Base-by-base conservation (phyloP, 805 yeast genomes). In the Wickerhamomyces canadensis region DNA sequence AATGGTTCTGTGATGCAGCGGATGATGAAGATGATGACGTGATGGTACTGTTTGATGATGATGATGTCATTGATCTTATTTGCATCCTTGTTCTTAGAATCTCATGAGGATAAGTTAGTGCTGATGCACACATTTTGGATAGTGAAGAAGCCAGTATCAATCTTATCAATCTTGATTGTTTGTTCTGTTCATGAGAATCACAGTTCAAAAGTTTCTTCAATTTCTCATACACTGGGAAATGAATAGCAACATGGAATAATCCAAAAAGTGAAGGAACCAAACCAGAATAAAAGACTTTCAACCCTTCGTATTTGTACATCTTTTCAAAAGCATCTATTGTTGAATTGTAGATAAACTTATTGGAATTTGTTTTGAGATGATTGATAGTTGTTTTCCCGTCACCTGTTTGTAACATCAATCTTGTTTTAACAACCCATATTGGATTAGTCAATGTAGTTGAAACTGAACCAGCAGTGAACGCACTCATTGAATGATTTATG, bases 371-470 rank as follows among this genome's bases (percentile, higher is more conserved):
- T 49, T 27, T 26, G 31, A 8, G 32, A 19, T 19, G 39, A 34
- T 26, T 34, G n/a, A 47, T 37, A n/a, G 43, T 36, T 24, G 49
- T 41, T 11, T 28, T 40, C 10, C 48, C 52, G 24, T 40, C 44
- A 7, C 53, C 49, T 9, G 81, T 80, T 53, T 85, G 95, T 28
- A 89, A 68, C 98, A 93, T 93, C 35, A 93, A 64, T 52, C 98
- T 68, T 2, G 98, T 93, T 58, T 93, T 93, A 22, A 93, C 89
- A 31, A 93, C 98, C 98, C 98, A 93, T 12, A 91, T 85, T 10
- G 98, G 98, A 58, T 93, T 93, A 0, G 96, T 91, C 8, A 80
- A 59, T 10, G 86, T 68, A 1, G 98, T 84, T 2, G 95, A 84
- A 7, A 80, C 76, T 38, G 85, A 77, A 21, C 98, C 98, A 2